Evolutionary conservation across 768 basidiomycete genomes (phyloP), one percentile per base, ranked within the genome.

Genomic region (Boletus pseudo-olivaceus): DNA sequence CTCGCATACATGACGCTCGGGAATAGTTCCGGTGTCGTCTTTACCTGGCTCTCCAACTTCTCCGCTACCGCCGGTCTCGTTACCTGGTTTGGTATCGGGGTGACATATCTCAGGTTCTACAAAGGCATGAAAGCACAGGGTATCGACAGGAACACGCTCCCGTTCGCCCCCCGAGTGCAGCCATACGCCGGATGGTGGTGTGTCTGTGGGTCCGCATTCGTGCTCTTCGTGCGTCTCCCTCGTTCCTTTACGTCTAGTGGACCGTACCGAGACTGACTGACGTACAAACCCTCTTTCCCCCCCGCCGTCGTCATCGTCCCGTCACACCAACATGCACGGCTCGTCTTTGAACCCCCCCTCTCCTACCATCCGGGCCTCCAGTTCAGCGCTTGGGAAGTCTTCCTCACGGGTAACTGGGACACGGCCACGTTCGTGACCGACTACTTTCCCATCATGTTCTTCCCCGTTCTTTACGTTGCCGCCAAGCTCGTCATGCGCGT

Each of bases 91-190:
- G 70, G 74, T 14, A 78, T 78, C 60, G 60, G 66, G 0, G 51
- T 81, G 38, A 77, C 76, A 0, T 82, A 80, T 63, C 58, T 81
- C 45, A 71, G 76, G 37, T 80, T 81, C 64, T 65, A 66, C 58
- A 62, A 72, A 2, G 84, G 82, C n/a, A 54, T 78, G 61, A 71
- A 72, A 48, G 68, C 61, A 0, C 83, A 85, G 48, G 81, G 82
- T 0, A 68, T 83, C 50, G 72, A 76, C 61, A 73, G 80, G 30
- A 54, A 39, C 3, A 73, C 63, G 0, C 75, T 85, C 3, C 83
- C 84, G 1, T 85, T 74, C 62, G 41, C 59, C 0, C 65, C 77
- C 0, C 50, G 55, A 5, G 37, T 82, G 0, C 77, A 78, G 51
- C 78, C 78, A 0, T 79, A 63, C 39, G 72, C 68, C 0, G 74